Conservation (phyloP, 805 yeast species). For the Wilhelminamyces savonicus region DNA sequence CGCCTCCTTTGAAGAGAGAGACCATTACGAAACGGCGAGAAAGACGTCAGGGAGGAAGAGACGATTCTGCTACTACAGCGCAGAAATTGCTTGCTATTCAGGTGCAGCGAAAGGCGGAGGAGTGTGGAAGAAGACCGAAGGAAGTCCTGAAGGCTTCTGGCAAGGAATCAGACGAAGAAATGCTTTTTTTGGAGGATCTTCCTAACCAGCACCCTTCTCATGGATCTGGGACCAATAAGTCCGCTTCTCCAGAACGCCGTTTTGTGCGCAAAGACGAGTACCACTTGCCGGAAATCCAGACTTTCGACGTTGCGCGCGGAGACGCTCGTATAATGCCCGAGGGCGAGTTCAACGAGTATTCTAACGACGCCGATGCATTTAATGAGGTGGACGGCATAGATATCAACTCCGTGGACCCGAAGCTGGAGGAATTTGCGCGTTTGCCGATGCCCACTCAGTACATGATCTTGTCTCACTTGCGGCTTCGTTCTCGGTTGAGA, state of each 20-base stretch:
- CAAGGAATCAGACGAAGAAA: slow-evolving; percentile 1
- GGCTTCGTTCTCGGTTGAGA: slow-evolving; percentile 81
- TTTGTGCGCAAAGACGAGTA: slow-evolving; percentile 72
- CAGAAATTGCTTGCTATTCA: slow-evolving; percentile 74
- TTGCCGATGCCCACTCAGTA: slow-evolving; percentile 86
- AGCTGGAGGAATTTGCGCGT: slow-evolving; percentile 65
- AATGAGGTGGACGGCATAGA: slow-evolving; percentile 63
- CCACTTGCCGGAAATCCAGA: slow-evolving; percentile 69
- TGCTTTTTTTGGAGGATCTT: slow-evolving; percentile 20
- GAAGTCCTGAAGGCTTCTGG: not conserved
- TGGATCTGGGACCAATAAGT: not conserved
- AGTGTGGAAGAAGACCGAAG: slow-evolving; percentile 2
- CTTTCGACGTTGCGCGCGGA: slow-evolving; percentile 42
- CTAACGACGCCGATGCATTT: slow-evolving; percentile 19
- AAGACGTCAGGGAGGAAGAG: slow-evolving; percentile 67
- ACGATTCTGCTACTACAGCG: slow-evolving; percentile 69
- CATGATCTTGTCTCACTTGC: slow-evolving; percentile 73
- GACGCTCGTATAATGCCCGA: slow-evolving; percentile 75
- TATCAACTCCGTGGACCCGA: slow-evolving; percentile 73
- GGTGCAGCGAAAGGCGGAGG: slow-evolving; percentile 51
- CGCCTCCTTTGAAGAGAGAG: slow-evolving; percentile 72
- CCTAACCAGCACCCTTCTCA: slow-evolving; percentile 14
- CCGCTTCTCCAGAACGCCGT: not conserved
- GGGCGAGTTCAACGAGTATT: slow-evolving; percentile 60
- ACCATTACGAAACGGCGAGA: slow-evolving; percentile 73